A percentile compares a stretch with the other conserved stretches of the same genome.
Conservation (phyloP, 257 asterid species). For the Lavandula angustifolia region DNA sequence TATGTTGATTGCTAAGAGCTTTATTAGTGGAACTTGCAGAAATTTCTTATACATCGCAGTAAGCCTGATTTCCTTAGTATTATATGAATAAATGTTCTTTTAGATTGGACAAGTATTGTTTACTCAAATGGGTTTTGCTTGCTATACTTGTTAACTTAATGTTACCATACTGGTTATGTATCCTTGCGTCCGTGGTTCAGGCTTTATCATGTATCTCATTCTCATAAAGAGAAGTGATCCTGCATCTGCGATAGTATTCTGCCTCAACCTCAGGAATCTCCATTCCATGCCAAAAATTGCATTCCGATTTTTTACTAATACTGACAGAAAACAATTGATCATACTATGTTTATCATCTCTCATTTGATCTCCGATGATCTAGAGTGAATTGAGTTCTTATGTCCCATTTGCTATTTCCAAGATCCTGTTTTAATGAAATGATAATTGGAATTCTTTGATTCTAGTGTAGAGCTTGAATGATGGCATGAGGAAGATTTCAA, state of each 20-base stretch:
- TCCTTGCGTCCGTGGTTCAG: neutral
- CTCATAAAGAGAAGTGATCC: neutral
- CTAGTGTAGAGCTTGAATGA: constrained; percentile 2
- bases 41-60: neutral
- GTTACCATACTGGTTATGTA: neutral
- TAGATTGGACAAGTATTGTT: neutral
- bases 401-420: neutral
- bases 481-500: neutral
- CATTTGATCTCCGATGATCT: neutral
- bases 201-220: neutral
- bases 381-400: neutral
- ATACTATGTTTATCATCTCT: neutral
- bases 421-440: neutral
- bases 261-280: constrained; percentile 1
- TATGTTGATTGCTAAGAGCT: neutral
- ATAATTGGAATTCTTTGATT: neutral
- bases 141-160: neutral
- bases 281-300: neutral
- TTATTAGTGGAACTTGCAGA: neutral
- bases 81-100: neutral
- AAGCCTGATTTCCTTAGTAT: neutral
- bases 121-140: neutral
- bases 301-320: neutral
- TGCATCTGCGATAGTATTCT: constrained; percentile 4
- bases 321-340: neutral